phyloP scores from a whole-genome alignment of 225 moss, liverwort and hornwort genomes.

The Ulota crispa region DNA sequence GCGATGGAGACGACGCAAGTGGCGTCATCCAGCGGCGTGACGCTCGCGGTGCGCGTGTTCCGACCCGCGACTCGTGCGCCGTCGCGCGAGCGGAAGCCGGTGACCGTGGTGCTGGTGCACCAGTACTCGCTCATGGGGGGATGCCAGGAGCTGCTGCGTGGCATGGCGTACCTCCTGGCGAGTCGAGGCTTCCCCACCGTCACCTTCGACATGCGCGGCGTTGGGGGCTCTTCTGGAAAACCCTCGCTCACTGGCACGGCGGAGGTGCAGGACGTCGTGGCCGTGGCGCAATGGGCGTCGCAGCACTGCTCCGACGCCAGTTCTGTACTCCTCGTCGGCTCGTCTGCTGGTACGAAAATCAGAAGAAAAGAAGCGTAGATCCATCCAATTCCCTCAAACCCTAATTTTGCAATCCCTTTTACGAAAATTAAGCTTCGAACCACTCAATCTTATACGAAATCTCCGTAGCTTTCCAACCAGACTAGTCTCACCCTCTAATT shows the following conservation, averaged over 20 bases:
- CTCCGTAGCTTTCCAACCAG: not conserved
- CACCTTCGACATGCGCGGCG: constrained; percentile 92
- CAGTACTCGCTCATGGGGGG: constrained; percentile 89
- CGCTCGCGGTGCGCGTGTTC: constrained; percentile 72
- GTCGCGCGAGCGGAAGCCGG: constrained; percentile 13
- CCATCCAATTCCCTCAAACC: too few species aligned
- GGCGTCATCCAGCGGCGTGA: constrained; percentile 58
- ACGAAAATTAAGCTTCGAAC: not conserved
- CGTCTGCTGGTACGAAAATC: constrained; percentile 68
- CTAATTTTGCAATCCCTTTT: not conserved
- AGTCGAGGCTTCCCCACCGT: constrained; percentile 62
- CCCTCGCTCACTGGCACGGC: constrained; percentile 68
- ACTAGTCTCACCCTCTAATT: not conserved
- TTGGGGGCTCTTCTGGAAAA: constrained; percentile 75
- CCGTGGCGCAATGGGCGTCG: constrained; percentile 74
- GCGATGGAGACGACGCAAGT: constrained; percentile 66
- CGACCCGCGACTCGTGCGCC: constrained; percentile 31
- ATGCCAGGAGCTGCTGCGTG: constrained; percentile 78
- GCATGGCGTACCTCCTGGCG: constrained; percentile 73
- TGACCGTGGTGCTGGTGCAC: constrained; percentile 80
- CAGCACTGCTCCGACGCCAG: constrained; percentile 41
- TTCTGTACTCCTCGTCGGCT: constrained; percentile 80
- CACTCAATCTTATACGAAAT: not conserved
- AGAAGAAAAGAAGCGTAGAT: too few species aligned
- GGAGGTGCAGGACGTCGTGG: constrained; percentile 80